Evolutionary conservation across 108 stramenopile genomes (phyloP).

Genomic region (Fistulifera solaris): DNA sequence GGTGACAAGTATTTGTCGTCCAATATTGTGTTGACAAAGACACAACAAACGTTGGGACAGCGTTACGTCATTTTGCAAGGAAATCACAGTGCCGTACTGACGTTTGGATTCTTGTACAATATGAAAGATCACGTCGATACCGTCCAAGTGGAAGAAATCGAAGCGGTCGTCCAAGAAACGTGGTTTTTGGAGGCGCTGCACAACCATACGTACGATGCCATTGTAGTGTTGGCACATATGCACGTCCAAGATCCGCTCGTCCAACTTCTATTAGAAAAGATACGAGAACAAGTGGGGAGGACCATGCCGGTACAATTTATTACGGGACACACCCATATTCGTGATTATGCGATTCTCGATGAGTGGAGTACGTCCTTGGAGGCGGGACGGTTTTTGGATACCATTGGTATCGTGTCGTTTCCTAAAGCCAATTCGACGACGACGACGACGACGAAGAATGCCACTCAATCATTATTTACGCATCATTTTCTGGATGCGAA

Average conservation of each 20-base stretch:
- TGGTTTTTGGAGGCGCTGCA: slow-evolving; percentile 46
- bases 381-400: slow-evolving; percentile 66
- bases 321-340: slow-evolving; percentile 63
- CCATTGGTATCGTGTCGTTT: slow-evolving; percentile 66
- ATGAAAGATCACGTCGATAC: slow-evolving; percentile 22
- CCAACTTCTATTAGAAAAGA: slow-evolving; percentile 22
- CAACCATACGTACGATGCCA: slow-evolving; percentile 41
- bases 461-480: slow-evolving; percentile 12
- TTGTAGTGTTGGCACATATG: slow-evolving; percentile 76
- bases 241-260: slow-evolving; percentile 48
- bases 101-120: slow-evolving; percentile 79
- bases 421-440: slow-evolving; percentile 10
- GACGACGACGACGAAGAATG: background rate
- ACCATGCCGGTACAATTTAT: slow-evolving; percentile 70
- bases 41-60: slow-evolving; percentile 33
- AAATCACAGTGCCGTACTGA: slow-evolving; percentile 32
- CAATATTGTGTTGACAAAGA: slow-evolving; percentile 35
- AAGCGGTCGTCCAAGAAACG: slow-evolving; percentile 28
- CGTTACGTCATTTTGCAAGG: slow-evolving; percentile 48
- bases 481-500: slow-evolving; percentile 23
- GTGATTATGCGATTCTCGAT: slow-evolving; percentile 29
- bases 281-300: slow-evolving; percentile 37
- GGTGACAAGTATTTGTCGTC: slow-evolving; percentile 53
- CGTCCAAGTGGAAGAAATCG: slow-evolving; percentile 36
- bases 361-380: slow-evolving; percentile 34